Evolutionary conservation across 768 basidiomycete species (phyloP).

Genomic region (Tylopilus sp.): DNA sequence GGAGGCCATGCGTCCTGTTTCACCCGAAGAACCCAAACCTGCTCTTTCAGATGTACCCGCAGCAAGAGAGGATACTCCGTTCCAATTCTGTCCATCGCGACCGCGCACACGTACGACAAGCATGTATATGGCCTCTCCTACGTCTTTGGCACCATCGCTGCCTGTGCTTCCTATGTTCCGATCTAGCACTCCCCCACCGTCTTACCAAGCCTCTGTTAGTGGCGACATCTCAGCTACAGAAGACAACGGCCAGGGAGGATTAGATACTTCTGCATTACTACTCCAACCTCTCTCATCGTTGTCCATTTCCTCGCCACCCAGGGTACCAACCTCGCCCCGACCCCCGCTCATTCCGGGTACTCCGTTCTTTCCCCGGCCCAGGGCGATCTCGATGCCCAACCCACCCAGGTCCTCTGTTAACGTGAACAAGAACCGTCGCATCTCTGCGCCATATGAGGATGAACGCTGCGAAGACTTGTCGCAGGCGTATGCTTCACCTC

Average conservation of each 20-base stretch:
- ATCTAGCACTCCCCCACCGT: constrained; percentile 25
- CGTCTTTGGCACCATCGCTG: constrained; percentile 1
- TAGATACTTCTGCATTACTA: constrained; percentile 27
- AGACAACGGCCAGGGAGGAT: constrained; percentile 3
- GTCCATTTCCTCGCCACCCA: constrained; percentile 11
- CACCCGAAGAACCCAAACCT: not conserved
- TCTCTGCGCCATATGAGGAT: constrained; percentile 15
- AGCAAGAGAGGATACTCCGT: constrained; percentile 23
- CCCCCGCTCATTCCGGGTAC: constrained; percentile 11
- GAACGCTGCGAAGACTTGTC: constrained; percentile 29
- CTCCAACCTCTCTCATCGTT: constrained; percentile 25
- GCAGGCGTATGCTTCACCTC: constrained; percentile 28
- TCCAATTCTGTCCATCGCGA: constrained; percentile 19
- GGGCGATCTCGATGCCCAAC: constrained; percentile 27
- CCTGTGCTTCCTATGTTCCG: constrained; percentile 21
- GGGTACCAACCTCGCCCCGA: not conserved
- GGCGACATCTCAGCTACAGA: not conserved
- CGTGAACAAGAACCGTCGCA: constrained; percentile 12
- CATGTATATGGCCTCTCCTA: constrained; percentile 20
- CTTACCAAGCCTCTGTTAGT: constrained; percentile 16
- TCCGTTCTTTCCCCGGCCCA: constrained; percentile 19
- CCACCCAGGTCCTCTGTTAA: not conserved
- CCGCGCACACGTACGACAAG: constrained; percentile 29
- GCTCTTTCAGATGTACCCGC: not conserved
- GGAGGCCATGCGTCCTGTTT: constrained; percentile 3